Evolutionary conservation across 1,139 yeast species (phyloP), one percentile per base, ranked within the genome.

Genomic region (Pichia sp.): DNA sequence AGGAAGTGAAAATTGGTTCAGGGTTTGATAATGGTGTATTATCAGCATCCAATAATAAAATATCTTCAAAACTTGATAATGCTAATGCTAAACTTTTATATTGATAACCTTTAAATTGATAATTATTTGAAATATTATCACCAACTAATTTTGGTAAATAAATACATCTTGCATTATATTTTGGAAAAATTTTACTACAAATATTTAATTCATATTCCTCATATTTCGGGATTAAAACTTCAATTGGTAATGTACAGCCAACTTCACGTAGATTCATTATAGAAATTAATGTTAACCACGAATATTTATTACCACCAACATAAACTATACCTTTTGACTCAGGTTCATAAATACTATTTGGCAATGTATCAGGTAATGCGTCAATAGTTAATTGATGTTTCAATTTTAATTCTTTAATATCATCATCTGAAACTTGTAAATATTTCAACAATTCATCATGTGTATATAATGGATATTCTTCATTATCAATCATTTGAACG

Each of bases 251-350:
- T 30, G 69, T 66, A 6, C 81, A 76, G 0, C 89, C 87, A 22
- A 74, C 63, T 16, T 78, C 73, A 51, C 95, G 67, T 41, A 87
- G 63, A 43, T 82, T 73, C 58, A 77, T 74, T 50, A 87, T 72
- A 1, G 92, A 79, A 28, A 83, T 66, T 40, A 84, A 65, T 16
- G 87, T 76, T 52, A 84, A 66, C 73, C 94, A 82, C 58, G 84
- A 82, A 66, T 80, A 84, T 53, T 73, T 74, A 2, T 90, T 92
- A 37, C 95, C 95, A 20, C 92, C 92, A 33, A 84, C 90, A 56
- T 78, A 82, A 1, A 86, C 95, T 35, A 86, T 78, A 28, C 96
- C 96, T 48, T 78, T 70, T 0, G 90, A 90, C 12, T 35, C 40
- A 20, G 37, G 23, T 58, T 77, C 76, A 47, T 55, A 52, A 24